Evolutionary conservation across 1,139 yeast genomes (phyloP), one percentile per base, ranked within the genome.

Genomic region (Lodderomyces jiufengensis): DNA sequence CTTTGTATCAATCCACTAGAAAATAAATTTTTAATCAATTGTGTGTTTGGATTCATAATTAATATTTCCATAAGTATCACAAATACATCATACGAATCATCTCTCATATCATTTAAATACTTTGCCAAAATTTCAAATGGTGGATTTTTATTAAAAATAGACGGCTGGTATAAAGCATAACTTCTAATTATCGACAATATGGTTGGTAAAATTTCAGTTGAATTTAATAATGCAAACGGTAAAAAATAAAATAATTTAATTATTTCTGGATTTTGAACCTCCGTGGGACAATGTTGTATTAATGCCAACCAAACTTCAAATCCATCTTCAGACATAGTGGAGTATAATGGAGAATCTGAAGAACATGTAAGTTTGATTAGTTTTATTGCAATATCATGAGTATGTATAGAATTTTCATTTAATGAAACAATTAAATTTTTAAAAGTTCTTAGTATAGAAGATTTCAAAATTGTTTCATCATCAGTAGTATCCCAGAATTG

Each of bases 261-360:
- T 5, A 73, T 59, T 30, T 50, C 47, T 5, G 53, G 49, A 15
- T 49, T 47, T n/a, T 22, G 29, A 10, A 26, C 24, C 3, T 21
- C 12, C 10, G 48, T 47, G 1, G 79, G 79, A 33, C 61, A 56
- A 36, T 81, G 80, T 42, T 80, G 84, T 34, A 90, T 57, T 3
- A 87, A 54, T 0, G 83, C 71, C 27, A 76, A 65, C 97, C 97
- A 90, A 35, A 92, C 63, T 36, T 86, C 95, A 50, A 78, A 78
- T 0, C 95, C 97, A 57, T 92, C 98, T 51, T 92, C 97, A 21
- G 84, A 70, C 9, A 92, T 57, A 35, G 85, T 66, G 2, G 80
- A 66, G 45, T 80, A 80, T 38, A 70, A 67, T 24, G 78, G 79
- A 1, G 88, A 75, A 4, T 61, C 50, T 7, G 80, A 80, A 3